Base-by-base conservation (phyloP, 495 filamentous ascomycete genomes). In the Elaphomyces granulatus region DNA sequence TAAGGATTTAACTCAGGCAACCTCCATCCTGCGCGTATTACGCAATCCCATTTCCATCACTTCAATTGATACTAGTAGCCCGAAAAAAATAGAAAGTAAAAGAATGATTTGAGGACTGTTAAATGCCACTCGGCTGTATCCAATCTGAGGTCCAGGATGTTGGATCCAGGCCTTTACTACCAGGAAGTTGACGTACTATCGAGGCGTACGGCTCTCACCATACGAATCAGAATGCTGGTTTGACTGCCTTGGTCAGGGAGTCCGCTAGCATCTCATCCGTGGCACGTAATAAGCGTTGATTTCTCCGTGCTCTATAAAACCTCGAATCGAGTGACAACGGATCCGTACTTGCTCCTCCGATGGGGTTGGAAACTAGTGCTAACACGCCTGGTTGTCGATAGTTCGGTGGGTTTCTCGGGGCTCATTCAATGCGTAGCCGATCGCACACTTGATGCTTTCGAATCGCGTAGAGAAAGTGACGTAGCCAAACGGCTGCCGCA, bases 211-310 rank as follows among this genome's bases (percentile, higher is more conserved):
- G 23, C 23, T 28, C 12, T 28, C 23, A 28, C 23, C 23, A 28
- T 28, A 28, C 23, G 23, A 28, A 6, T 28, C 23, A 28, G 12
- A 12, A 28, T 28, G 12, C 23, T 28, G 23, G 12, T 12, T 28
- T 28, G 23, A 28, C 23, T 28, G 50, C 33, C 21, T 53, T 55
- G 0, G 51, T 55, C 20, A 53, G 31, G 10, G 41, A 42, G 21
- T 55, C 47, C 18, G 47, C 52, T 7, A 40, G 19, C 38, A 49
- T 50, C 10, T 51, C 14, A 3, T n/a, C 17, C 1, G 38, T 49
- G 23, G 23, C 12, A 28, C 23, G 23, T 28, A 28, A 28, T 28
- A 28, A 28, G 23, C 12, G 23, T 6, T 28, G 23, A 49, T 40
- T 1, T 42, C 3, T 1, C 39, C 39, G 32, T 41, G 15, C 4